phyloP scores from a whole-genome alignment of 768 basidiomycete genomes.

The Saitozyma podzolica region DNA sequence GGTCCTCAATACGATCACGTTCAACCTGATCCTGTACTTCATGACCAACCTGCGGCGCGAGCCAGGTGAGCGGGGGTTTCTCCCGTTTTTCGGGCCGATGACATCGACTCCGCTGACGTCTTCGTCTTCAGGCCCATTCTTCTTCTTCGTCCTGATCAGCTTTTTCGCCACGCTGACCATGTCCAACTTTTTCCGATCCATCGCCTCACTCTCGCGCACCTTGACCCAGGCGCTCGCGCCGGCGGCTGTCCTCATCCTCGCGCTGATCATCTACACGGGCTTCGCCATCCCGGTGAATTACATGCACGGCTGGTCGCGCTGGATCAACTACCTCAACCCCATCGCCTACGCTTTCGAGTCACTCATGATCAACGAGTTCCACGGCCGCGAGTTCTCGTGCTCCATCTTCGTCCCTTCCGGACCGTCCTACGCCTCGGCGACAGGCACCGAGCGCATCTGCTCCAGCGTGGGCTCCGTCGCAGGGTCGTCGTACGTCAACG shows the following conservation, averaged over 20 bases:
- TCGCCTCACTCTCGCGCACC: constrained; percentile 67
- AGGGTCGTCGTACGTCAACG: constrained; percentile 45
- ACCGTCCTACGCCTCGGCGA: constrained; percentile 37
- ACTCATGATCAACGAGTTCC: constrained; percentile 83
- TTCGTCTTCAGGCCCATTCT: constrained; percentile 50
- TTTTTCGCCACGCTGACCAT: constrained; percentile 62
- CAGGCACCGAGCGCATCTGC: constrained; percentile 34
- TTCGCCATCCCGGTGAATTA: constrained; percentile 49
- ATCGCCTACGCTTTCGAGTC: constrained; percentile 72
- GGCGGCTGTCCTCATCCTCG: constrained; percentile 62
- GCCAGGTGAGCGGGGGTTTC: constrained; percentile 60
- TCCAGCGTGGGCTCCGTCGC: constrained; percentile 39
- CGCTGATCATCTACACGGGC: constrained; percentile 74
- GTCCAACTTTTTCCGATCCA: constrained; percentile 60
- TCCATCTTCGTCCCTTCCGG: constrained; percentile 45
- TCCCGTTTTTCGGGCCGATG: background rate
- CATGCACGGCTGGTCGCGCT: constrained; percentile 54
- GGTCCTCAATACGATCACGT: constrained; percentile 39
- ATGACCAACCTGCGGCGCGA: constrained; percentile 55
- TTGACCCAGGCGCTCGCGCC: constrained; percentile 65
- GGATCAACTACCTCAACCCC: constrained; percentile 72
- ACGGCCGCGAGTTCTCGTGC: constrained; percentile 61
- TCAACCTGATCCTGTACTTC: constrained; percentile 56
- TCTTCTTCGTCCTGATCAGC: constrained; percentile 58
- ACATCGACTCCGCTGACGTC: background rate